Evolutionary conservation across 768 basidiomycete species (phyloP).

Genomic region (Tricholoma matsutake): DNA sequence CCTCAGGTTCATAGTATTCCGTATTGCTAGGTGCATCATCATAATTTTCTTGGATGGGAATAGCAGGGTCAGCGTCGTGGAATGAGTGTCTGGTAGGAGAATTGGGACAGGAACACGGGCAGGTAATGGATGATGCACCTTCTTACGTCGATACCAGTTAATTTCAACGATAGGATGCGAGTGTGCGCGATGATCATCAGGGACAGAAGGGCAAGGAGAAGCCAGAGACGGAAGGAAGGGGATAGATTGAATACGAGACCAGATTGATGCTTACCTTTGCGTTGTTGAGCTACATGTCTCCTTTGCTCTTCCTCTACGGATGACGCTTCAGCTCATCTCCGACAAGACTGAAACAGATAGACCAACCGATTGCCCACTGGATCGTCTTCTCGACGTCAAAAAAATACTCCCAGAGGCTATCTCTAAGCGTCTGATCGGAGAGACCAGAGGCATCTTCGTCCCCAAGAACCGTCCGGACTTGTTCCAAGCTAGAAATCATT

Average conservation of each 20-base stretch:
- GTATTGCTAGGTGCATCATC: conserved; percentile 14
- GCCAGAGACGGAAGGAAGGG: conserved; percentile 28
- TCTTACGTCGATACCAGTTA: conserved; percentile 41
- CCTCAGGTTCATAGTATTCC: conserved; percentile 24
- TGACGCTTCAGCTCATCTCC: conserved; percentile 12
- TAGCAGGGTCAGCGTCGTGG: conserved; percentile 7
- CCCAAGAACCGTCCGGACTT: conserved; percentile 68
- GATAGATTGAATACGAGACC: conserved; percentile 18
- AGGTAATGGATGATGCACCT: conserved; percentile 52
- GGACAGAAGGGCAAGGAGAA: conserved; percentile 18
- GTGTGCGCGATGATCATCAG: conserved; percentile 11
- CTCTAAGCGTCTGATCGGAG: conserved; percentile 71
- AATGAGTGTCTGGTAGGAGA: conserved; percentile 6
- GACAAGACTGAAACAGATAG: not conserved
- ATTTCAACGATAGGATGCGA: conserved; percentile 5
- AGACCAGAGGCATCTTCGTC: conserved; percentile 61
- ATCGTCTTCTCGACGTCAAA: conserved; percentile 82
- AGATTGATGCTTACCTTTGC: conserved; percentile 73
- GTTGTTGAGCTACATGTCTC: conserved; percentile 60
- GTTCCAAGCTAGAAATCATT: conserved; percentile 68
- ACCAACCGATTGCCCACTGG: conserved; percentile 70
- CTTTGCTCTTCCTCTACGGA: conserved; percentile 65
- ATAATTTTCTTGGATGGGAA: conserved; percentile 17
- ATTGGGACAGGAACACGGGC: conserved; percentile 12
- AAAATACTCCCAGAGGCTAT: conserved; percentile 82